Evolutionary conservation across 805 yeast genomes (phyloP).

Genomic region (Huiozyma sinensis): DNA sequence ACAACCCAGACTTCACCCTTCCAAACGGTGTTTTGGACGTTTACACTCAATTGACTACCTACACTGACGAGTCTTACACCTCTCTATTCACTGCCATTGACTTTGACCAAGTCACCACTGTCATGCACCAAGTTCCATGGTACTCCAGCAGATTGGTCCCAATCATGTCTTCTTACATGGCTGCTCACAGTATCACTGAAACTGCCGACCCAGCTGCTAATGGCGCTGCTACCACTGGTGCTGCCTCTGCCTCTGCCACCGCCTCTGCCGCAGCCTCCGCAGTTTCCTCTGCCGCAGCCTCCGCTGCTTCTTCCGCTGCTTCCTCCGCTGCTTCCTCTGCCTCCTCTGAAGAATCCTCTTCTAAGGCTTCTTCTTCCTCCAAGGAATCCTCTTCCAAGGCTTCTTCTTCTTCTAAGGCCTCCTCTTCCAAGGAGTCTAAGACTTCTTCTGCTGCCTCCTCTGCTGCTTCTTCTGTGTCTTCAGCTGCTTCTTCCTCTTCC

Average conservation of each 20-base stretch:
- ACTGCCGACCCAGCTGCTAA: conserved; percentile 6
- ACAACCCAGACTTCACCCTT: conserved; percentile 9
- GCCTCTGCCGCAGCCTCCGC: conserved; percentile 6
- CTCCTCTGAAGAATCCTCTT: conserved; percentile 4
- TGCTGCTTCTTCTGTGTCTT: conserved; percentile 6
- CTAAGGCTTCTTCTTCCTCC: conserved; percentile 7
- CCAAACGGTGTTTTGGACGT: conserved; percentile 19
- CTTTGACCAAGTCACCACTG: conserved; percentile 21
- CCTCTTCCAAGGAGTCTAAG: too few species aligned
- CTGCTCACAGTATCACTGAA: conserved; percentile 8
- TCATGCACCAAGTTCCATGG: conserved; percentile 29
- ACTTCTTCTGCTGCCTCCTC: conserved; percentile 6
- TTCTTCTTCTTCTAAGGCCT: conserved; percentile 3
- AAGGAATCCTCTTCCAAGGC: conserved; percentile 5
- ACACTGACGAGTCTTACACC: conserved; percentile 29
- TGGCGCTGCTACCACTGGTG: conserved; percentile 6
- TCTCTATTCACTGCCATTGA: conserved; percentile 24
- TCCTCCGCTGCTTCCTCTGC: conserved; percentile 4
- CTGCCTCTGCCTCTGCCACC: conserved; percentile 5
- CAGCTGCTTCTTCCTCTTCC: conserved; percentile 5
- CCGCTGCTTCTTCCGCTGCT: conserved; percentile 5
- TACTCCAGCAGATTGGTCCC: conserved; percentile 23
- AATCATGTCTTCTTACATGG: conserved; percentile 10
- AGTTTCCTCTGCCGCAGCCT: conserved; percentile 6
- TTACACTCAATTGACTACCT: conserved; percentile 22